These are phyloP conservation scores for Clarireedia homoeocarpa DNA, from an alignment of 2,329 filamentous ascomycete genomes.

Conservation along the genomic window DNA sequence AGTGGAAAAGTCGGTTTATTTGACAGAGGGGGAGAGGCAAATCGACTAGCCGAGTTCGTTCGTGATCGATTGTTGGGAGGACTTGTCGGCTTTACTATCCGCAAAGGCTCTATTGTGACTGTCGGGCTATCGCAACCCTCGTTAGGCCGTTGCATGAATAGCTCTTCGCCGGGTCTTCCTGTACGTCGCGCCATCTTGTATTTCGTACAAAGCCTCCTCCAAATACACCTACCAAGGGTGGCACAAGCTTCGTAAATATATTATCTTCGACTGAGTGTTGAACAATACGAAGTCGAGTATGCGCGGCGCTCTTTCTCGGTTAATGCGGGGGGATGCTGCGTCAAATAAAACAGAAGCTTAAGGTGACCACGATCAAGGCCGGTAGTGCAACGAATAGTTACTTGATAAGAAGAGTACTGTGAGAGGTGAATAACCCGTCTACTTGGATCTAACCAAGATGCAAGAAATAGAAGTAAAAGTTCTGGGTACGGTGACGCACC, in stretches of 20 bases:
- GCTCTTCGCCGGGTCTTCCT: slow-evolving; percentile 69
- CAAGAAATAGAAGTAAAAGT: neutral
- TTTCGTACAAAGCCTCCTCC: slow-evolving; percentile 16
- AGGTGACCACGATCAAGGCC: neutral
- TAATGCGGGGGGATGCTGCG: slow-evolving; percentile 5
- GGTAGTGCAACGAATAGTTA: slow-evolving; percentile 1
- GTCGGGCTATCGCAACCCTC: slow-evolving; percentile 60
- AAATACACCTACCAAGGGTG: slow-evolving; percentile 18
- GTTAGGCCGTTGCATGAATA: slow-evolving; percentile 58
- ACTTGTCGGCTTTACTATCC: slow-evolving; percentile 74
- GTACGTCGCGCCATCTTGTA: slow-evolving; percentile 35
- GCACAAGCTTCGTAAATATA: slow-evolving; percentile 27
- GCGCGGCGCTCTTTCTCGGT: slow-evolving; percentile 6
- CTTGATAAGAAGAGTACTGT: slow-evolving; percentile 4
- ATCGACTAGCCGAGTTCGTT: slow-evolving; percentile 30
- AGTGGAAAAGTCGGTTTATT: slow-evolving; percentile 54
- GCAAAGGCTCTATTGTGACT: slow-evolving; percentile 60
- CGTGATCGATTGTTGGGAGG: slow-evolving; percentile 39
- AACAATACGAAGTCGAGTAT: neutral
- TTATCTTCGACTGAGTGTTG: slow-evolving; percentile 12
- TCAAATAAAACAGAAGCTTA: slow-evolving; percentile 1
- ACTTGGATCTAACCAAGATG: neutral
- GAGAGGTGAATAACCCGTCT: neutral
- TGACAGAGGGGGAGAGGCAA: slow-evolving; percentile 42
- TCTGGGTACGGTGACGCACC: neutral